A percentile compares a stretch with the other conserved stretches of the same genome.
These are phyloP conservation scores for Alopecurus myosuroides DNA, from an alignment of 176 grass and related monocot species.

Conservation along the genomic window DNA sequence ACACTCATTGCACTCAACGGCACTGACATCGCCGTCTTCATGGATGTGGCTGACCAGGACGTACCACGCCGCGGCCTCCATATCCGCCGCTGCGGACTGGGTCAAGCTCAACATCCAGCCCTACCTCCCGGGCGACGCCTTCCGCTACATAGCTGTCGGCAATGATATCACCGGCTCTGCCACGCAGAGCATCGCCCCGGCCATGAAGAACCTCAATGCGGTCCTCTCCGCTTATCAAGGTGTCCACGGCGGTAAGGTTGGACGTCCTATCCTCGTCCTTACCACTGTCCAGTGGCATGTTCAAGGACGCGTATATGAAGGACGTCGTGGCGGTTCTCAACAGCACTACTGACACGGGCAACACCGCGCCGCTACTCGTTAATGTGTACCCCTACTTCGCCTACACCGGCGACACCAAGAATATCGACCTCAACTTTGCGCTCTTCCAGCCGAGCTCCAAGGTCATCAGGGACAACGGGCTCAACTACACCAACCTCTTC, in stretches of 20 bases:
- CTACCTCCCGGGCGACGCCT: too few species aligned
- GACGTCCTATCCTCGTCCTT: not conserved
- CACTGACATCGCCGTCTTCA: slow-evolving; percentile 52
- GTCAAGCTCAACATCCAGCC: too few species aligned
- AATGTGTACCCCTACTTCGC: too few species aligned
- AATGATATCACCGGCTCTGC: too few species aligned
- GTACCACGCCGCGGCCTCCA: slow-evolving; percentile 43
- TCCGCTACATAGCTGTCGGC: too few species aligned
- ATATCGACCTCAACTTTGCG: slow-evolving; percentile 9
- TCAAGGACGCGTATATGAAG: not conserved
- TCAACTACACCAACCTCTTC: slow-evolving; percentile 46
- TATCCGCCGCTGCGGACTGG: slow-evolving; percentile 19
- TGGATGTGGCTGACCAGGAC: slow-evolving; percentile 68
- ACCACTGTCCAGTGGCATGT: slow-evolving; percentile 19
- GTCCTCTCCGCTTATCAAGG: slow-evolving; percentile 52
- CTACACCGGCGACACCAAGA: too few species aligned
- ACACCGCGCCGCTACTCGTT: too few species aligned
- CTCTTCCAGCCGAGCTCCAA: slow-evolving; percentile 2
- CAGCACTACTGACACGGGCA: too few species aligned
- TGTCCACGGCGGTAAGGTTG: slow-evolving; percentile 13
- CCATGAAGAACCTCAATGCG: slow-evolving; percentile 52
- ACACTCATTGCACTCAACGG: slow-evolving; percentile 44
- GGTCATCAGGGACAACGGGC: not conserved
- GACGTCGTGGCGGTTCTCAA: too few species aligned
- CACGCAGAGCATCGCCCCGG: too few species aligned